Conservation (phyloP, 2,329 filamentous ascomycete genomes). For the Arachnomyces sp. region DNA sequence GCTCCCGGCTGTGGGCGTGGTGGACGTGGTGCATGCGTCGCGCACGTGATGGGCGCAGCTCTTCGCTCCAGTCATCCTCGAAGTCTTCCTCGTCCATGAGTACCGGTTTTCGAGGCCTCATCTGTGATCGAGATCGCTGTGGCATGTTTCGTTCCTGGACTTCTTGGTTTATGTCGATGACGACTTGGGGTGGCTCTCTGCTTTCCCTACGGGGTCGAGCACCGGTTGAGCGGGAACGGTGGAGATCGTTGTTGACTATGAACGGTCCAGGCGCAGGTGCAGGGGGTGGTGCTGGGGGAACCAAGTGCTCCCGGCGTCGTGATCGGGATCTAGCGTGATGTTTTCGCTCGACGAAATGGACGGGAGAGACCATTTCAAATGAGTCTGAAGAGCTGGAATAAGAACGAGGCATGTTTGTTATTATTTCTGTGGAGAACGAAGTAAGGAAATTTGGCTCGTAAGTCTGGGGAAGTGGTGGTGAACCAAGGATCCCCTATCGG, state of each 20-base stretch:
- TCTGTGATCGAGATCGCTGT: slow-evolving; percentile 6
- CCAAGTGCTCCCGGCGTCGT: slow-evolving; percentile 9
- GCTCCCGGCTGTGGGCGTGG: slow-evolving; percentile 19
- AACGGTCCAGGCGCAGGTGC: slow-evolving; percentile 17
- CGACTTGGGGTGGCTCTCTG: slow-evolving; percentile 17
- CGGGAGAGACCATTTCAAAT: too few relatives aligned
- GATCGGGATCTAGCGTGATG: slow-evolving; percentile 17
- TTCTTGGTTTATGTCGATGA: slow-evolving; percentile 29
- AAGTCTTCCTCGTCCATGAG: slow-evolving; percentile 15
- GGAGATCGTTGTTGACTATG: slow-evolving; percentile 17
- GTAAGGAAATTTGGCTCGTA: too few relatives aligned
- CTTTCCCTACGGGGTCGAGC: slow-evolving; percentile 20
- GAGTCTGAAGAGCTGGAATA: too few relatives aligned
- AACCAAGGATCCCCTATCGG: too few relatives aligned
- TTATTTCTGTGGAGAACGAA: too few relatives aligned
- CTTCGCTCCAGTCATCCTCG: slow-evolving; percentile 17
- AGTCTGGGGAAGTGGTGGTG: too few relatives aligned
- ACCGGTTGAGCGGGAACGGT: slow-evolving; percentile 30
- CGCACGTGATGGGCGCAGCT: background rate
- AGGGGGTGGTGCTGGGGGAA: slow-evolving; percentile 13
- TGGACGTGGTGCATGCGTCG: slow-evolving; percentile 12
- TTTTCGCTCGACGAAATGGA: too few relatives aligned
- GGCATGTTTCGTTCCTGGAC: slow-evolving; percentile 16
- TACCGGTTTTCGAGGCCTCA: background rate
- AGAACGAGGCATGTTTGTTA: too few relatives aligned